Evolutionary conservation across 208 protist species (phyloP), one percentile per base, ranked within the genome.

Genomic region (Naegleria fowleri): DNA sequence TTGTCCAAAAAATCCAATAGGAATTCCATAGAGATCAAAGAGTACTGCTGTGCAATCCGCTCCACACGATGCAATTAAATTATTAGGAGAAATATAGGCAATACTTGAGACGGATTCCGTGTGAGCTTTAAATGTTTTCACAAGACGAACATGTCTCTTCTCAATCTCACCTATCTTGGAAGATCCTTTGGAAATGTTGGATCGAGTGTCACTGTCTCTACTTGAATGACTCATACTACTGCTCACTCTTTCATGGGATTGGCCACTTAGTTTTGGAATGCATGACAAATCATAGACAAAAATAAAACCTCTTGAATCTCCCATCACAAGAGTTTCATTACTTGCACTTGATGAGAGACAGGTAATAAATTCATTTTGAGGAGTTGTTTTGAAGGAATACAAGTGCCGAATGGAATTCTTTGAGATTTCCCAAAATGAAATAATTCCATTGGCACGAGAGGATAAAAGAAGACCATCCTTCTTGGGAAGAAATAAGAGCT

Each of bases 1-100:
- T 87, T 87, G 83, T 41, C 83, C 83, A n/a, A 87, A 87, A 36
- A 87, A 87, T 22, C 83, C 83, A 87, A 87, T 87, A 9, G 33
- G 19, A 52, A 51, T 51, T 51, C 83, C 83, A 51, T 41, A 29
- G 11, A 41, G 29, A 51, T 87, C 83, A 87, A 51, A 51, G 33
- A 51, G 22, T 51, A 87, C 33, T 9, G 43, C 83, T 33, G 83
- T 87, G n/a, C 83, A 87, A 87, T 87, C 83, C 0, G 13, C 7
- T 13, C 39, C 19, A 51, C 40, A 87, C 0, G 39, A 51, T 40
- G 33, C 39, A 52, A 87, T 87, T 29, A 87, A 13, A 48, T 87
- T 38, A 33, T 36, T 29, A 4, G 9, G 6, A 51, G 36, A 52
- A 87, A 87, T 9, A n/a, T 40, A 87, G 0, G 40, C 15, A 16